A percentile compares a stretch with the other conserved stretches of the same genome.
These are phyloP conservation scores for Syzygium jambos DNA, from an alignment of 345 rosid genomes.

Conservation along the genomic window DNA sequence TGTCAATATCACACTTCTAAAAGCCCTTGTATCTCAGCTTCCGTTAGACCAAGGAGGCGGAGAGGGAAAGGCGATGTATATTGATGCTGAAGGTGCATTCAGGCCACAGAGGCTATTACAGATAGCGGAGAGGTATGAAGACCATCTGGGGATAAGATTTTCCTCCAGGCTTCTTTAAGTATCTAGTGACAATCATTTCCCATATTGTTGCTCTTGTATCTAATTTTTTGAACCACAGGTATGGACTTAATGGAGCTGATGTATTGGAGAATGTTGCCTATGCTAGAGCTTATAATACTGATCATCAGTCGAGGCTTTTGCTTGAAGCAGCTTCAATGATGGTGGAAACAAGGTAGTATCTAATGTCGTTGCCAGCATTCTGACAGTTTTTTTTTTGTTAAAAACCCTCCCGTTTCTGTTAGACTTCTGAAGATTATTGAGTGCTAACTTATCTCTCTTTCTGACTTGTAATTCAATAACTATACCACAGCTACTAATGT, in stretches of 20 bases:
- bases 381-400: not conserved
- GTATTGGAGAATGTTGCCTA: conserved; percentile 97
- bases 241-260: conserved; percentile 89
- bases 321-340: conserved; percentile 99
- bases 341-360: conserved; percentile 82
- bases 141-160: not conserved
- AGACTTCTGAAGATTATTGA: not conserved
- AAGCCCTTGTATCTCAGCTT: conserved; percentile 40
- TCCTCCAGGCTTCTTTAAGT: not conserved
- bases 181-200: not conserved
- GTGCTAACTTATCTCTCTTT: not conserved
- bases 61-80: conserved; percentile 97
- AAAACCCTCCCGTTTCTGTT: not conserved
- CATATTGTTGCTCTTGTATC: not conserved
- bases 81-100: conserved; percentile 97
- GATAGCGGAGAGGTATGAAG: conserved; percentile 74
- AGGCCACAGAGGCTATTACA: conserved; percentile 92
- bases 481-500: not conserved
- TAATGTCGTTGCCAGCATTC: not conserved
- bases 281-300: conserved; percentile 97
- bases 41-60: conserved; percentile 99
- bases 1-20: not conserved
- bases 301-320: conserved; percentile 93
- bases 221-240: conserved; percentile 30
- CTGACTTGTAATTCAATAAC: not conserved